phyloP scores from a whole-genome alignment of 148 eudicot species.

The Limonium bicolor region DNA sequence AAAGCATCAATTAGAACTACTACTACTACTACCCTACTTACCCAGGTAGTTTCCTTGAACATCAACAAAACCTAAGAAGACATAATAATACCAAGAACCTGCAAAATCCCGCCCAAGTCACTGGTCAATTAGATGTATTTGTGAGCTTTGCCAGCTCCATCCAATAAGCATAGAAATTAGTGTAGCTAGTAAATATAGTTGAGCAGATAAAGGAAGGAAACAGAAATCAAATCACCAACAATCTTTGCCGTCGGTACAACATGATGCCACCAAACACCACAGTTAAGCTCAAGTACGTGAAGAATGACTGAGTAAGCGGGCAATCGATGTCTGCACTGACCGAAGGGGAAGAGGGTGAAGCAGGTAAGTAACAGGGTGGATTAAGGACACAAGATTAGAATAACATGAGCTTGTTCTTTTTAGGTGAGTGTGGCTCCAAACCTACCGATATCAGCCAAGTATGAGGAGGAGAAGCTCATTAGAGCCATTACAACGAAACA shows the following conservation, averaged over 20 bases:
- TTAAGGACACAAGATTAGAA: background rate
- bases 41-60: slow-evolving; percentile 83
- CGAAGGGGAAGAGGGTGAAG: background rate
- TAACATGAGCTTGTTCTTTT: background rate
- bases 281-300: slow-evolving; percentile 43
- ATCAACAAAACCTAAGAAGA: slow-evolving; percentile 56
- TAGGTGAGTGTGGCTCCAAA: background rate
- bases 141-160: too few relatives aligned
- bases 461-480: slow-evolving; percentile 9
- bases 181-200: too few relatives aligned
- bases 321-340: slow-evolving; percentile 51
- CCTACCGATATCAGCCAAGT: slow-evolving; percentile 8
- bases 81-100: slow-evolving; percentile 87
- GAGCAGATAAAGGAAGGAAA: background rate
- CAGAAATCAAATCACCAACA: slow-evolving; percentile 41
- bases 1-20: too few relatives aligned
- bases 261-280: slow-evolving; percentile 63
- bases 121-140: too few relatives aligned
- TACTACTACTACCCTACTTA: too few relatives aligned
- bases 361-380: background rate
- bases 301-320: slow-evolving; percentile 67
- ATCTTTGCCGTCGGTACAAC: slow-evolving; percentile 47
- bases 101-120: too few relatives aligned
- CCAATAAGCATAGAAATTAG: too few relatives aligned
- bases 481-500: slow-evolving; percentile 7